Evolutionary conservation across 2,329 filamentous ascomycete genomes (phyloP).

Genomic region (Aquanectria penicillioides): DNA sequence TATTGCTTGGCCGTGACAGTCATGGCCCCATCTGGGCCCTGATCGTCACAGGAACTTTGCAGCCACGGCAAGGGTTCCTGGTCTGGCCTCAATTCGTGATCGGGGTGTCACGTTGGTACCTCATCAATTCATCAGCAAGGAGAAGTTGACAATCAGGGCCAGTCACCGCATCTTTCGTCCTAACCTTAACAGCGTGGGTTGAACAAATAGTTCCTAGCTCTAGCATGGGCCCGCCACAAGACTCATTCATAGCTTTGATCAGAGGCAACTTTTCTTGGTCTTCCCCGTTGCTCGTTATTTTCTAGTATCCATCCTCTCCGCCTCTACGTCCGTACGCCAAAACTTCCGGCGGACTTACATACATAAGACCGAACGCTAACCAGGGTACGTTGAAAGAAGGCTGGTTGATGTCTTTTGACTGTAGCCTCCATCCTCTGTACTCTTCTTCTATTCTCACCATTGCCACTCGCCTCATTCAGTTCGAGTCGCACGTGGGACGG

Average conservation of each 20-base stretch:
- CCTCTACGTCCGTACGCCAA: not conserved
- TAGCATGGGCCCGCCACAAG: not conserved
- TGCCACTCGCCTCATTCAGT: not conserved
- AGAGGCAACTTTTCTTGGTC: not conserved
- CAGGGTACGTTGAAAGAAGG: not conserved
- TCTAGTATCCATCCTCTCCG: constrained; percentile 5
- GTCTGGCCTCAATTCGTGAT: not conserved
- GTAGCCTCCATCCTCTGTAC: not conserved
- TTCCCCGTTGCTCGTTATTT: not conserved
- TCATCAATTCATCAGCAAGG: no score
- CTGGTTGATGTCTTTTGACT: not conserved
- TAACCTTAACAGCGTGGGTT: not conserved
- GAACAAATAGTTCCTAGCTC: no score
- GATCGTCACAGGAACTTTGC: constrained; percentile 6
- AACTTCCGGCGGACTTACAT: not conserved
- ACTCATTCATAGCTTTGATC: not conserved
- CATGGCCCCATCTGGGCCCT: not conserved
- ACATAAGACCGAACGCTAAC: not conserved
- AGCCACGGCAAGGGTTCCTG: not conserved
- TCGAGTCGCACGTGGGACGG: not conserved
- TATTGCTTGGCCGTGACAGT: not conserved
- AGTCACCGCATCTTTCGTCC: not conserved
- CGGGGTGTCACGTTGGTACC: not conserved
- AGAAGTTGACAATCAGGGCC: not conserved
- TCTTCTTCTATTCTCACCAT: not conserved